Evolutionary conservation across 2,329 filamentous ascomycete species (phyloP).

Genomic region (Penicillium oxalicum): DNA sequence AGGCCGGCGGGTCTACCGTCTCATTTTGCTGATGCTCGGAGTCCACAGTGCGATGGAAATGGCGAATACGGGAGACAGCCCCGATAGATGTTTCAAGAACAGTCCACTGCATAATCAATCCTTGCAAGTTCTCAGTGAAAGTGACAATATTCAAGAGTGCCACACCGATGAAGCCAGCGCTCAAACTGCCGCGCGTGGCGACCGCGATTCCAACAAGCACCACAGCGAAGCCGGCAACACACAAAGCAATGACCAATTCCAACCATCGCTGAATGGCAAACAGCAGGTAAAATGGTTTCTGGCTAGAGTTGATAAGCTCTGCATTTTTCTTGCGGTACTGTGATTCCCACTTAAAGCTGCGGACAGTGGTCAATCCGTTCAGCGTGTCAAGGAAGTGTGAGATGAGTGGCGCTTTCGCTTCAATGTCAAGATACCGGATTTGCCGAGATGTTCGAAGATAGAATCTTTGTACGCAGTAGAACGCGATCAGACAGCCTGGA

Average conservation of each 20-base stretch:
- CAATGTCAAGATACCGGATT: slow-evolving; percentile 31
- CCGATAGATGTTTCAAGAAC: slow-evolving; percentile 49
- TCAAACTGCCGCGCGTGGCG: slow-evolving; percentile 27
- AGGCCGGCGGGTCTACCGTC: not conserved
- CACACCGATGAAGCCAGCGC: slow-evolving; percentile 42
- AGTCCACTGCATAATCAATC: slow-evolving; percentile 1
- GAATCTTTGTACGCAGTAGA: not conserved
- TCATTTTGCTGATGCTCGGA: slow-evolving; percentile 2
- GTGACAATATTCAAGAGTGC: slow-evolving; percentile 44
- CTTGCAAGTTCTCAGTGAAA: slow-evolving; percentile 29
- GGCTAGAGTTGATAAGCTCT: slow-evolving; percentile 34
- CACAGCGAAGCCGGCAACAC: slow-evolving; percentile 36
- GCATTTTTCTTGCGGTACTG: slow-evolving; percentile 33
- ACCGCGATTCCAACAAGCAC: slow-evolving; percentile 41
- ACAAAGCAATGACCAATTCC: slow-evolving; percentile 38
- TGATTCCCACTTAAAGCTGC: slow-evolving; percentile 46
- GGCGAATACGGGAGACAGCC: slow-evolving; percentile 26
- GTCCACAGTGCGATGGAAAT: slow-evolving; percentile 10
- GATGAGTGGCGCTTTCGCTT: slow-evolving; percentile 23
- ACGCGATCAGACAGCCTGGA: not conserved
- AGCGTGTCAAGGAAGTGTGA: slow-evolving; percentile 49
- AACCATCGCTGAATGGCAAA: slow-evolving; percentile 43
- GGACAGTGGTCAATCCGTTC: slow-evolving; percentile 45
- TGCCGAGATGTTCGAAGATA: slow-evolving; percentile 39
- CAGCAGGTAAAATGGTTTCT: slow-evolving; percentile 43